Evolutionary conservation across 805 yeast species (phyloP).

Genomic region (Zygoascus flipseniorum): DNA sequence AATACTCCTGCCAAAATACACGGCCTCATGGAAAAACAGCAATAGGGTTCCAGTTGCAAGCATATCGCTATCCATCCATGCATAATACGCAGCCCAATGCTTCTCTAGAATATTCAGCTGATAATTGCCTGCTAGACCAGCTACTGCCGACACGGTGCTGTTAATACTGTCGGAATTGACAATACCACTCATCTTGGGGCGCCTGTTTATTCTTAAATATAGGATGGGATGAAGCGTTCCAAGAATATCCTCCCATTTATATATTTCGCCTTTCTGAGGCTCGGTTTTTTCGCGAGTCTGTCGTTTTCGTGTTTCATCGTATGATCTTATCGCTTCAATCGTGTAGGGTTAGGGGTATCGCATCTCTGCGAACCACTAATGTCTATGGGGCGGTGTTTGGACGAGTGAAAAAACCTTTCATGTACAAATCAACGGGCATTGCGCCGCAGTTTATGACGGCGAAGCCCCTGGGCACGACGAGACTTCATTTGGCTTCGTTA

Average conservation of each 20-base stretch:
- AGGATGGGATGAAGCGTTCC: too few species aligned
- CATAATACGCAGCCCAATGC: constrained; percentile 85
- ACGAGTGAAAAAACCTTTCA: too few species aligned
- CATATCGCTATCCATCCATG: constrained; percentile 76
- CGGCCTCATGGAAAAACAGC: constrained; percentile 72
- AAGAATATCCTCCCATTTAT: neutral
- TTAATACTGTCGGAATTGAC: too few species aligned
- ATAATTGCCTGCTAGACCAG: neutral
- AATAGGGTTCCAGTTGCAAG: constrained; percentile 87
- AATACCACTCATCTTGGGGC: too few species aligned
- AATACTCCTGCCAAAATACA: constrained; percentile 85
- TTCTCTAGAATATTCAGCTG: constrained; percentile 44
- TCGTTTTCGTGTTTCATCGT: neutral
- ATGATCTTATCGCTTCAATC: neutral
- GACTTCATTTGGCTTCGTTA: too few species aligned
- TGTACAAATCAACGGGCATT: too few species aligned
- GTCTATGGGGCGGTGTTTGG: too few species aligned
- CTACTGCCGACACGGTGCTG: neutral
- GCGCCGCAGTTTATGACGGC: too few species aligned
- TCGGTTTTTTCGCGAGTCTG: neutral
- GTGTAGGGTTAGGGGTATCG: neutral
- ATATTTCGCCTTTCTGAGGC: neutral
- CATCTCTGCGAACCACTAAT: neutral
- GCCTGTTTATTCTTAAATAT: too few species aligned
- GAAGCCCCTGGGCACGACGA: too few species aligned